Evolutionary conservation across 1,284 basidiomycete species (phyloP), one percentile per base, ranked within the genome.

Genomic region (Tausonia pullulans): DNA sequence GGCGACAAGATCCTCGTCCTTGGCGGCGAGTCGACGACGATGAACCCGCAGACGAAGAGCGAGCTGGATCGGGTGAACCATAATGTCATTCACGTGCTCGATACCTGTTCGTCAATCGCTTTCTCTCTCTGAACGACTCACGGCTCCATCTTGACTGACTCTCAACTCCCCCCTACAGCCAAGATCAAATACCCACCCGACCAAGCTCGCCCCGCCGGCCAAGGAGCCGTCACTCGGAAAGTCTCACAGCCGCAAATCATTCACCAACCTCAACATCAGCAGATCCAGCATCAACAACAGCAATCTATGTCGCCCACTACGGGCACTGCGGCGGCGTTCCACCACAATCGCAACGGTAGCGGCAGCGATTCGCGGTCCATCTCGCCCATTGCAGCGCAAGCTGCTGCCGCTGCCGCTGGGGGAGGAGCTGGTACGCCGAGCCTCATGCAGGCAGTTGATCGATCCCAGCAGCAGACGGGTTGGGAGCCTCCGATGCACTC

Each of bases 181-280:
- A 81, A 97, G 73, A 98, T 98, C 80, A 95, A 95, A 77, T 97
- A 97, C 74, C 94, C 94, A 0, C 82, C 73, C 2, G 76, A 77
- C 64, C 71, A 67, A 55, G 68, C 71, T 65, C 72, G 61, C 63
- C 70, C 62, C 48, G 48, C 64, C 39, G 69, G 67, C 52, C 72
- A 73, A 54, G 73, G 73, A 49, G 64, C 71, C 6, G 69, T 72
- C 9, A 68, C 71, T 40, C 69, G 72, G 10, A 71, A 70, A 54
- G 62, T 69, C 27, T 63, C 62, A 2, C 27, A 27, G 27, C 27
- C 27, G 27, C 27, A 27, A 27, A 27, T 27, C 27, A 27, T 27
- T 27, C 27, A 27, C 27, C 27, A 27, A 27, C 27, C 27, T 2
- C 27, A 27, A 27, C 27, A 27, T 27, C 27, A 27, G 27, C 27